A percentile compares a stretch with the other conserved stretches of the same genome.
These are phyloP conservation scores for Calonectria henricotiae DNA, from an alignment of 2,329 filamentous ascomycete genomes.

Conservation along the genomic window DNA sequence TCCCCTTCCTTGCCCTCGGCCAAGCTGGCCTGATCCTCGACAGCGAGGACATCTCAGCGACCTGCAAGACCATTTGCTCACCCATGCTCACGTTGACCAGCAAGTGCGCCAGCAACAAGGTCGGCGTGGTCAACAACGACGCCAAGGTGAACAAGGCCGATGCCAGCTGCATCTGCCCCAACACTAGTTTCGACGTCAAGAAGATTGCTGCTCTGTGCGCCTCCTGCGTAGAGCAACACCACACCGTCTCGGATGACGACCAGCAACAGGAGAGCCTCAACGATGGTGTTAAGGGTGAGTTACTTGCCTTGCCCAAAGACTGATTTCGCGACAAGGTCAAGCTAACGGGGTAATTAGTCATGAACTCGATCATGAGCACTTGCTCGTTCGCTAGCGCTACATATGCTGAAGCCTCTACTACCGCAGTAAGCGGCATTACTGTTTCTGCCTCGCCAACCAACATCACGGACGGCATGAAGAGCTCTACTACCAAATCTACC, in stretches of 20 bases:
- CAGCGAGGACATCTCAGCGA: conserved; percentile 11
- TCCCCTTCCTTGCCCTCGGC: conserved; percentile 2
- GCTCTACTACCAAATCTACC: background rate
- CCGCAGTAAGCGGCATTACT: conserved; percentile 3
- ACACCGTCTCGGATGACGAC: conserved; percentile 8
- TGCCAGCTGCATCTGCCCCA: conserved; percentile 19
- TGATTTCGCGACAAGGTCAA: background rate
- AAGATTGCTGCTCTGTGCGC: conserved; percentile 11
- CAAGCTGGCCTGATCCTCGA: conserved; percentile 21
- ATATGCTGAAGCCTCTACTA: conserved; percentile 10
- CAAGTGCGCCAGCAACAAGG: conserved; percentile 20
- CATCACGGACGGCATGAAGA: conserved; percentile 15
- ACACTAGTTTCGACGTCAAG: conserved; percentile 16
- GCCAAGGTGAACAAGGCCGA: conserved; percentile 11
- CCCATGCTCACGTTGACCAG: background rate
- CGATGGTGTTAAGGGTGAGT: background rate
- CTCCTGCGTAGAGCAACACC: conserved; percentile 8
- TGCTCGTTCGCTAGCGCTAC: conserved; percentile 16
- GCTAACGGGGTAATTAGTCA: background rate
- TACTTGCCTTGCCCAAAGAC: background rate
- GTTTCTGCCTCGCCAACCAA: conserved; percentile 22
- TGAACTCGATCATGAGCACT: conserved; percentile 17
- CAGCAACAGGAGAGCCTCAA: conserved; percentile 14
- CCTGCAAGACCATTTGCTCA: conserved; percentile 17
- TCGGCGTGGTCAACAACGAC: conserved; percentile 13